phyloP scores from a whole-genome alignment of 2,329 filamentous ascomycete species.

The Exophiala spinifera region DNA sequence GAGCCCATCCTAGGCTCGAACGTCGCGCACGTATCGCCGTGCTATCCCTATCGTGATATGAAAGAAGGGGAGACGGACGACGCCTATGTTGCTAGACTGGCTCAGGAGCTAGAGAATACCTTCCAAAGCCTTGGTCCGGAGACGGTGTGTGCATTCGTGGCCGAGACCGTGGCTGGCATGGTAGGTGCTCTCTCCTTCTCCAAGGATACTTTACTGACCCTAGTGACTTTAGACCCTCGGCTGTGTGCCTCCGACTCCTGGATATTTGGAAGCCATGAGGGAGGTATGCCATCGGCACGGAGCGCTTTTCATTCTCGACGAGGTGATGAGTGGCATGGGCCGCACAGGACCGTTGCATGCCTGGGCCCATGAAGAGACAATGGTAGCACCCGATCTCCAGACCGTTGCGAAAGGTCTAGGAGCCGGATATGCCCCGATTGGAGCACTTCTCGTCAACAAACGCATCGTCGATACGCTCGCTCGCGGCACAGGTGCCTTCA shows the following conservation, averaged over 20 bases:
- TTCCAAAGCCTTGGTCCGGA: conserved; percentile 63
- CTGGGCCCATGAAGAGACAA: conserved; percentile 52
- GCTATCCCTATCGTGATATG: conserved; percentile 62
- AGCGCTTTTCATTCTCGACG: conserved; percentile 69
- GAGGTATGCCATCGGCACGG: conserved; percentile 63
- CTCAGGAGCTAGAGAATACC: conserved; percentile 63
- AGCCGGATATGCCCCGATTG: conserved; percentile 55
- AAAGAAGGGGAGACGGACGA: conserved; percentile 51
- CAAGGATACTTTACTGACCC: background rate
- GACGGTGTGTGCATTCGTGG: conserved; percentile 68
- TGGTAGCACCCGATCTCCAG: conserved; percentile 58
- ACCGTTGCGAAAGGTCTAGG: conserved; percentile 59
- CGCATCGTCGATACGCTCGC: conserved; percentile 49
- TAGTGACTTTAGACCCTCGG: conserved; percentile 54
- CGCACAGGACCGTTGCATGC: conserved; percentile 56
- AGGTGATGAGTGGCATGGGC: conserved; percentile 59
- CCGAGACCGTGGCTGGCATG: conserved; percentile 69
- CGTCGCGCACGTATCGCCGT: conserved; percentile 62
- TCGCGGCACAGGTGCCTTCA: conserved; percentile 49
- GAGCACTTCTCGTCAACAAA: conserved; percentile 51
- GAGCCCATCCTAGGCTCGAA: conserved; percentile 57
- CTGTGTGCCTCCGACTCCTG: conserved; percentile 62
- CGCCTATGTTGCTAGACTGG: conserved; percentile 60
- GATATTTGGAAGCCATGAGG: conserved; percentile 68
- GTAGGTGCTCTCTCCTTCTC: conserved; percentile 43